Evolutionary conservation across 2,329 filamentous ascomycete species (phyloP), one percentile per base, ranked within the genome.

Genomic region (Penicillium sp.): DNA sequence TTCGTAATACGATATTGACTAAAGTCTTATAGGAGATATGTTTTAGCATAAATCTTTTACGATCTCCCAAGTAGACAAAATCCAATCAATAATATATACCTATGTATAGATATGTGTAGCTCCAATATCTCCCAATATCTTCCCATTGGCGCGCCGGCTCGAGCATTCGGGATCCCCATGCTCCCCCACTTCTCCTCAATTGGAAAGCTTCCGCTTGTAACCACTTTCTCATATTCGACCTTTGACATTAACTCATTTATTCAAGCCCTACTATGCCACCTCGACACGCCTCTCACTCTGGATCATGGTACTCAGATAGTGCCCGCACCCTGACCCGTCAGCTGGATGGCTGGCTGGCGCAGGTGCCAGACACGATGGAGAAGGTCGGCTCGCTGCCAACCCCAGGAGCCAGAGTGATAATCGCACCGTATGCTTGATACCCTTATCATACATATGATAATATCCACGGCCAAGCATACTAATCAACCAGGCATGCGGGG

Each of bases 301-400:
- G 90, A 38, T 88, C 86, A 18, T 99, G 94, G 94, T 99, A 99
- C 72, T 81, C 86, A 7, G 81, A 81, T 47, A 80, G 85, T 57
- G 76, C 81, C 6, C 70, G 72, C 2, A 73, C 75, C n/a, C 83
- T 97, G 49, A 82, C 82, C 3, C 66, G 70, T 7, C 82, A 96
- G 76, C 87, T 99, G 5, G 85, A 94, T 55, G 74, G 76, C 48
- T 96, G 86, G 82, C 81, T 97, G n/a, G 78, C 77, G 37, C 77
- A 82, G 37, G 92, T 96, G 8, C 88, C 90, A 2, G 73, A 79
- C 47, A 80, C 82, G 1, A 76, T 94, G 39, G 80, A 87, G 32
- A 85, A 82, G 43, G 79, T 86, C 56, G 83, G 83, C 14, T 72
- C 76, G 5, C 67, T 96, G 56, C 94, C 93, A 3, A 79, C 92